These are phyloP conservation scores for Porodaedalea pini DNA, from an alignment of 1,284 basidiomycete genomes.

Conservation along the genomic window DNA sequence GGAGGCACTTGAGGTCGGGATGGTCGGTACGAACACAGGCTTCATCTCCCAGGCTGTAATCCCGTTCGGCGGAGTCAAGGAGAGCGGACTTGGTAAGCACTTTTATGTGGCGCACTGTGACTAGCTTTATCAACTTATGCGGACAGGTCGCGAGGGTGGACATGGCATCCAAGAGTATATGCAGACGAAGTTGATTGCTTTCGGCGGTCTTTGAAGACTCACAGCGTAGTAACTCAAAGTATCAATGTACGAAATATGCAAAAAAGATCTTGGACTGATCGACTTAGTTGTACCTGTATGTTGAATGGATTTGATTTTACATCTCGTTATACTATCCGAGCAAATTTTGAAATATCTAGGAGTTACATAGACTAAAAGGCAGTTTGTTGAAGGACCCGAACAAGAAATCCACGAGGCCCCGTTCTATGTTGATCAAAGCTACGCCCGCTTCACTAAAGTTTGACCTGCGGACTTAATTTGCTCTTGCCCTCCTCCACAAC, in stretches of 20 bases:
- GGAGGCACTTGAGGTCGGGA: constrained; percentile 94
- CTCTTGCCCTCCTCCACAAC: constrained; percentile 61
- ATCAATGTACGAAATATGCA: not conserved
- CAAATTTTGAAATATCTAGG: too few species aligned
- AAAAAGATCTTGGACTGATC: not conserved
- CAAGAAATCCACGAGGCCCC: not conserved
- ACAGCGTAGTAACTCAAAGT: not conserved
- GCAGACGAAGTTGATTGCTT: constrained; percentile 76
- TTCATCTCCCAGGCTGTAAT: constrained; percentile 76
- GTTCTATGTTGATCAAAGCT: not conserved
- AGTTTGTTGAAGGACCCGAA: too few species aligned
- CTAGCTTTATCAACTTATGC: not conserved
- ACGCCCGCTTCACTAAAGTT: constrained; percentile 34
- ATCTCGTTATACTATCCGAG: not conserved
- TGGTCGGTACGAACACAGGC: constrained; percentile 91
- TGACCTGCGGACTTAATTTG: constrained; percentile 33
- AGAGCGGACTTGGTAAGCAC: constrained; percentile 71
- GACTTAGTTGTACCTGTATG: not conserved
- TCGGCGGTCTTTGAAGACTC: constrained; percentile 53
- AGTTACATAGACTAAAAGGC: too few species aligned
- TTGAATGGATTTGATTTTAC: not conserved
- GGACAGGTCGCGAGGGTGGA: constrained; percentile 64
- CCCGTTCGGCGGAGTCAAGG: constrained; percentile 93
- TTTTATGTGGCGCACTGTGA: not conserved
- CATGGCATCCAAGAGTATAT: constrained; percentile 85